A percentile compares a stretch with the other conserved stretches of the same genome.
Evolutionary conservation across 2,329 filamentous ascomycete species (phyloP).

Genomic region (Fusarium pseudonygamai): DNA sequence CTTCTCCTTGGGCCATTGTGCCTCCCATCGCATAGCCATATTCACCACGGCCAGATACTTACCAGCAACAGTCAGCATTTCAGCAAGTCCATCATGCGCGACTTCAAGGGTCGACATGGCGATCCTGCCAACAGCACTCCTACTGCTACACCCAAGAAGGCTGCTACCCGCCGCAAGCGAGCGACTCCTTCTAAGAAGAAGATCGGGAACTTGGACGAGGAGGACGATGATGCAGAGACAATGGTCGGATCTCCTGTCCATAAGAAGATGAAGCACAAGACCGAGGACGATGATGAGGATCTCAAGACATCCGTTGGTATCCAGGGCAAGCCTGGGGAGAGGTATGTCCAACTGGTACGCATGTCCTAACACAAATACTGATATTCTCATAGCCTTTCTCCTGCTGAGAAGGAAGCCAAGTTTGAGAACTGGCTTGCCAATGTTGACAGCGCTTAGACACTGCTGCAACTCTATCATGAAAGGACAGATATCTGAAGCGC

Average conservation of each 20-base stretch:
- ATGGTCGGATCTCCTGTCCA: conserved; percentile 20
- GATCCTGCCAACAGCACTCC: neutral
- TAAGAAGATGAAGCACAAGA: conserved; percentile 47
- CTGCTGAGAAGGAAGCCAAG: neutral
- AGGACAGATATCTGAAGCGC: neutral
- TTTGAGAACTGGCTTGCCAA: conserved; percentile 29
- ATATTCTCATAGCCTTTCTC: conserved; percentile 23
- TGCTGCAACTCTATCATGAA: neutral
- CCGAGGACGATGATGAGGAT: conserved; percentile 28
- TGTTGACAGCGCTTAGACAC: neutral
- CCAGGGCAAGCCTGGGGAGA: conserved; percentile 21
- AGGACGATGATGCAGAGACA: conserved; percentile 23
- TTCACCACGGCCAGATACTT: neutral
- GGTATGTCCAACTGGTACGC: conserved; percentile 14
- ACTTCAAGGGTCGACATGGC: conserved; percentile 46
- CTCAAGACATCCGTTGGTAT: conserved; percentile 27
- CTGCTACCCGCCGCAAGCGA: conserved; percentile 29
- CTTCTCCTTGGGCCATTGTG: neutral
- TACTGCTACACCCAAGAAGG: conserved; percentile 35
- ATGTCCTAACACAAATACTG: neutral
- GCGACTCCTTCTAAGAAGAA: conserved; percentile 31
- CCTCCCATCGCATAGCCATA: neutral
- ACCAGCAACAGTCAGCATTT: conserved; percentile 49
- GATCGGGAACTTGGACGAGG: conserved; percentile 15
- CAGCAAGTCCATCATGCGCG: conserved; percentile 50